These are phyloP conservation scores for Colletotrichum tofieldiae DNA, from an alignment of 2,329 filamentous ascomycete species.

Conservation along the genomic window DNA sequence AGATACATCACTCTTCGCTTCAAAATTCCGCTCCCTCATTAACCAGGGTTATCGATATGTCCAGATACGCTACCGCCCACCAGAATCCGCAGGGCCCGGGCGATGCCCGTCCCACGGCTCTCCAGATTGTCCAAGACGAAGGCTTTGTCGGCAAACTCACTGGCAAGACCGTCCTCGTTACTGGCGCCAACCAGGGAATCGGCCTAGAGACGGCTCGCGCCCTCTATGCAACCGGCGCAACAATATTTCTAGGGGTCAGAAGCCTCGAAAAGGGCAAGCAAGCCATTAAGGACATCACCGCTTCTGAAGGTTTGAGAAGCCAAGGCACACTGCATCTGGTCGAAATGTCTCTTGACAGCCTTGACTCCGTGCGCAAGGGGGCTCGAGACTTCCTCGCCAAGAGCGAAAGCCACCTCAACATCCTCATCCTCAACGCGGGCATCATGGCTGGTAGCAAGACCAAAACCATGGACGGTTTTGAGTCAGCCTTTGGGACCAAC, in stretches of 20 bases:
- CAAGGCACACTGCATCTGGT: slow-evolving; percentile 9
- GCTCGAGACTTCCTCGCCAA: slow-evolving; percentile 51
- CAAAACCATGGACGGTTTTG: slow-evolving; percentile 45
- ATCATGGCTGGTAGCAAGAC: slow-evolving; percentile 38
- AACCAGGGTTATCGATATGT: background rate
- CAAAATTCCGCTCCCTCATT: no score
- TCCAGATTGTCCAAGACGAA: slow-evolving; percentile 41
- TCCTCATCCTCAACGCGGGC: slow-evolving; percentile 58
- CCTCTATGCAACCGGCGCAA: slow-evolving; percentile 55
- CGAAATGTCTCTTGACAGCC: slow-evolving; percentile 35
- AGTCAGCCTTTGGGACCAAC: slow-evolving; percentile 66
- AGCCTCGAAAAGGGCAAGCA: slow-evolving; percentile 52
- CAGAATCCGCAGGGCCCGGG: slow-evolving; percentile 34
- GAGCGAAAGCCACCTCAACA: slow-evolving; percentile 46
- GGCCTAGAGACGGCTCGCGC: slow-evolving; percentile 57
- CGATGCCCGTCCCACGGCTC: slow-evolving; percentile 43
- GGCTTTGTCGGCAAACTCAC: slow-evolving; percentile 39
- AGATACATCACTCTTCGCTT: background rate
- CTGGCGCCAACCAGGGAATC: slow-evolving; percentile 56
- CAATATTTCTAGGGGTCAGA: slow-evolving; percentile 55
- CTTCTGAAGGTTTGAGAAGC: background rate
- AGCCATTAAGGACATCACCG: slow-evolving; percentile 46
- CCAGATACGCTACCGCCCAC: slow-evolving; percentile 11
- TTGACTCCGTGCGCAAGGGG: slow-evolving; percentile 46
- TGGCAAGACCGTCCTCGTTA: slow-evolving; percentile 56